These are phyloP conservation scores for Penicillium hesseltinei DNA, from an alignment of 2,329 filamentous ascomycete species.

Conservation along the genomic window DNA sequence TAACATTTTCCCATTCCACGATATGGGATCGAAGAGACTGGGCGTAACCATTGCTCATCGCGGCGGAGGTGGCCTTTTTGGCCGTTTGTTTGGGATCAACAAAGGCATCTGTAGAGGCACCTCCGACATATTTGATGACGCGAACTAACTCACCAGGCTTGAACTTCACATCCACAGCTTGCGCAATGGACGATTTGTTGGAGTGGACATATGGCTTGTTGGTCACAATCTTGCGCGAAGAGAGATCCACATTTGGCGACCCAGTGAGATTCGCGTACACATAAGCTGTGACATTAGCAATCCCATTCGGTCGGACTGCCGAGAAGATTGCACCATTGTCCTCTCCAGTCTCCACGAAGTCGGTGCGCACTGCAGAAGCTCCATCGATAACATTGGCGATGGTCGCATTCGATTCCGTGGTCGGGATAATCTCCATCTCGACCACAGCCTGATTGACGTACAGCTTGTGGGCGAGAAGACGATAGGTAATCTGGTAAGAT, in stretches of 20 bases:
- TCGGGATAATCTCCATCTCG: constrained; percentile 58
- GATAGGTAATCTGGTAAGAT: constrained; percentile 61
- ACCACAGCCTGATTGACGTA: constrained; percentile 62
- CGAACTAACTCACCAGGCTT: constrained; percentile 53
- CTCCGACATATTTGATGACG: constrained; percentile 66
- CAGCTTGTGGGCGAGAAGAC: constrained; percentile 65
- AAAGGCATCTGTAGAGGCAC: constrained; percentile 68
- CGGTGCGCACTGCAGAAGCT: constrained; percentile 63
- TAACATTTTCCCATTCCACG: constrained; percentile 60
- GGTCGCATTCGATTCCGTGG: constrained; percentile 53
- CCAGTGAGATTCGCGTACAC: constrained; percentile 49
- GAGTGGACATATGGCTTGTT: constrained; percentile 50
- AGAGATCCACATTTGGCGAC: constrained; percentile 42
- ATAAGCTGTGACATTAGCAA: constrained; percentile 63
- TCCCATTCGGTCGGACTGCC: constrained; percentile 61
- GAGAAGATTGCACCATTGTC: constrained; percentile 61
- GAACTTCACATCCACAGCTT: constrained; percentile 56
- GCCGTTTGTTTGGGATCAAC: constrained; percentile 56
- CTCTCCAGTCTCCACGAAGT: constrained; percentile 56
- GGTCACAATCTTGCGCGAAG: constrained; percentile 45
- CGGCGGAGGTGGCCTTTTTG: constrained; percentile 53
- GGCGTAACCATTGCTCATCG: constrained; percentile 55
- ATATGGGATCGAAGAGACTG: constrained; percentile 56
- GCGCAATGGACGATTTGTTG: constrained; percentile 65
- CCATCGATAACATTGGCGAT: constrained; percentile 69